Base-by-base conservation (phyloP, 2,329 filamentous ascomycete genomes). In the Colletotrichum karsti region DNA sequence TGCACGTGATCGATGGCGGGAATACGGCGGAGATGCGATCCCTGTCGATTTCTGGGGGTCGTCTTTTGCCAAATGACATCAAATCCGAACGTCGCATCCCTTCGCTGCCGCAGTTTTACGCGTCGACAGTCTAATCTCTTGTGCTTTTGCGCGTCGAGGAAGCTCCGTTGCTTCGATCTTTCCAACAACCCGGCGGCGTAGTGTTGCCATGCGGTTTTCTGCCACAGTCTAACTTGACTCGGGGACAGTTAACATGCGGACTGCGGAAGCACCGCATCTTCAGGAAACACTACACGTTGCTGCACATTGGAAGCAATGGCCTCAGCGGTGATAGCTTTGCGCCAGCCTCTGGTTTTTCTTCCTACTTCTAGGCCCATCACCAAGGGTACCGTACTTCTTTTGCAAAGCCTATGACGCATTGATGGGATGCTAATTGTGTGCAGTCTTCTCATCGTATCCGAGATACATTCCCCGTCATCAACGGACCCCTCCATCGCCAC, bases 231-330 rank as follows among this genome's bases (percentile, higher is more conserved):
- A 35, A 59, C 30, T 7, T 33, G 26, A 46, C 20, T 46, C 33
- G 28, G 44, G 46, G 46, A 48, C 26, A 53, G 53, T 65, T 68
- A 68, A 65, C 24, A 68, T 68, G 65, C 65, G 53, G 60, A 68
- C 65, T 59, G 65, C 65, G 54, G 60, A 68, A 68, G 53, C 54
- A 65, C 54, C 65, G 61, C 61, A 68, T 65, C 60, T 68, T 22
- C 60, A 68, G 30, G 54, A 68, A 58, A 65, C 46, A 65, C 18
- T 64, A 58, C 53, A 65, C 65, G 35, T 68, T 44, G 65, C 61
- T 48, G 65, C 61, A 53, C 65, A 68, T 59, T 68, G 65, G 61
- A 68, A 65, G 54, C 65, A 68, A 68, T 68, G 65, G 66, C 63
- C 55, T 41, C 66, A 62, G 44, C 66, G 63, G 56, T 69, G 63